These are phyloP conservation scores for Termitomyces sp. DNA, from an alignment of 768 basidiomycete genomes.

Conservation along the genomic window DNA sequence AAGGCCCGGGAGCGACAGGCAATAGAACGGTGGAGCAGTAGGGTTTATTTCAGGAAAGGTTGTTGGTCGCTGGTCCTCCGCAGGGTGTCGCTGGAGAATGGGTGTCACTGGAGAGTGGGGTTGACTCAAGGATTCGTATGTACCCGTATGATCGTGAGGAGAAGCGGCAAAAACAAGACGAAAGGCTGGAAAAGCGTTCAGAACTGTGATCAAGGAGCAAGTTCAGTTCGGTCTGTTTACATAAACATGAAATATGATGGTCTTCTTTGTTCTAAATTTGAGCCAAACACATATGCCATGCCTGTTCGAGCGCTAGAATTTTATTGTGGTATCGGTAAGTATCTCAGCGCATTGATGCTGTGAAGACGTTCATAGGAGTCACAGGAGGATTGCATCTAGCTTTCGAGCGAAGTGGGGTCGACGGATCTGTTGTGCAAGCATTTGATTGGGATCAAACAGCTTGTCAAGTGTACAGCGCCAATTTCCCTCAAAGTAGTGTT, in stretches of 20 bases:
- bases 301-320: slow-evolving; percentile 50
- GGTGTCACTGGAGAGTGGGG: slow-evolving; percentile 10
- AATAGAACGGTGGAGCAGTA: background rate
- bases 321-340: slow-evolving; percentile 73
- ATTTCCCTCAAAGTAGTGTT: slow-evolving; percentile 43
- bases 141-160: background rate
- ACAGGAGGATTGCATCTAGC: slow-evolving; percentile 73
- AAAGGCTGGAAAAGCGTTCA: slow-evolving; percentile 6
- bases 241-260: slow-evolving; percentile 4
- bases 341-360: background rate
- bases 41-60: background rate
- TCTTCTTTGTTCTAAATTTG: background rate
- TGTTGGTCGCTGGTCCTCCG: slow-evolving; percentile 6
- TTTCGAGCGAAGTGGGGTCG: slow-evolving; percentile 42
- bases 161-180: slow-evolving; percentile 9
- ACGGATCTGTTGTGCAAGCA: slow-evolving; percentile 51
- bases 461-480: slow-evolving; percentile 61
- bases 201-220: slow-evolving; percentile 16
- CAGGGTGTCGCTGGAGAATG: slow-evolving; percentile 10
- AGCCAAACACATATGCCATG: slow-evolving; percentile 10
- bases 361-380: background rate
- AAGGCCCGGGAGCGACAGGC: slow-evolving; percentile 5
- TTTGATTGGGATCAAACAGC: slow-evolving; percentile 82
- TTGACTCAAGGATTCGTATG: background rate
- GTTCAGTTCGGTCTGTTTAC: slow-evolving; percentile 9